Conservation (phyloP, 192 early-diverging fungal genomes). For the Mortierella claussenii region DNA sequence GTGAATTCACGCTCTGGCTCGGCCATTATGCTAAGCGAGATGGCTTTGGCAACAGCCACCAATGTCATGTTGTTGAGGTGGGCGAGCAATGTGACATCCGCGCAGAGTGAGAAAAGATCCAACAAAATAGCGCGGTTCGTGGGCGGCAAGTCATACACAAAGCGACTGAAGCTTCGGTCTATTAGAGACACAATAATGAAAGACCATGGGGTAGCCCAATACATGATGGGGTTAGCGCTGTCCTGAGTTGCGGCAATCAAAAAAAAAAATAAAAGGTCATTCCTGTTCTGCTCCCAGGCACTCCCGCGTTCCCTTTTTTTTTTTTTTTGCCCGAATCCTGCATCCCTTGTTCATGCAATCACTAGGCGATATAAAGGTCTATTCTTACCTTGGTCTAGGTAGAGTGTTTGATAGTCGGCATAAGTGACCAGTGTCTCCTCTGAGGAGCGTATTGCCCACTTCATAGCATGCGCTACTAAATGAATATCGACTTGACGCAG, state of each 20-base stretch:
- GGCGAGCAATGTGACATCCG: constrained; percentile 41
- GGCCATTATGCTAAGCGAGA: constrained; percentile 51
- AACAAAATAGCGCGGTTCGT: constrained; percentile 42
- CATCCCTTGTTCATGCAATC: too few relatives aligned
- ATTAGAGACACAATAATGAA: neutral
- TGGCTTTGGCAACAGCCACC: constrained; percentile 45
- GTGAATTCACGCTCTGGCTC: constrained; percentile 37
- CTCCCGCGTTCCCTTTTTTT: too few relatives aligned
- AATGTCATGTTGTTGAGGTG: constrained; percentile 51
- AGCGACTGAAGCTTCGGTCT: constrained; percentile 41
- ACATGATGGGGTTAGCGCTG: too few relatives aligned
- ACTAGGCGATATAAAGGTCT: too few relatives aligned
- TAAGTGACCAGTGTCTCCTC: constrained; percentile 48
- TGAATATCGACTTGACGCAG: constrained; percentile 46
- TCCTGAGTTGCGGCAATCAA: neutral
- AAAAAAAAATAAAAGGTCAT: too few relatives aligned
- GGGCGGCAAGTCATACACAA: constrained; percentile 35
- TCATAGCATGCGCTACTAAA: constrained; percentile 52
- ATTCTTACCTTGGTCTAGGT: constrained; percentile 50
- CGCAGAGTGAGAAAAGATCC: constrained; percentile 50
- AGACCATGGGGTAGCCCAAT: too few relatives aligned
- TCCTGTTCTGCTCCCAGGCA: too few relatives aligned
- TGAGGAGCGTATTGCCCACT: constrained; percentile 49
- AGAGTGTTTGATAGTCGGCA: constrained; percentile 41
- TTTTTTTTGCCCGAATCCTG: too few relatives aligned